Evolutionary conservation across 108 stramenopile genomes (phyloP).

Genomic region (Stephanodiscus minutulus): DNA sequence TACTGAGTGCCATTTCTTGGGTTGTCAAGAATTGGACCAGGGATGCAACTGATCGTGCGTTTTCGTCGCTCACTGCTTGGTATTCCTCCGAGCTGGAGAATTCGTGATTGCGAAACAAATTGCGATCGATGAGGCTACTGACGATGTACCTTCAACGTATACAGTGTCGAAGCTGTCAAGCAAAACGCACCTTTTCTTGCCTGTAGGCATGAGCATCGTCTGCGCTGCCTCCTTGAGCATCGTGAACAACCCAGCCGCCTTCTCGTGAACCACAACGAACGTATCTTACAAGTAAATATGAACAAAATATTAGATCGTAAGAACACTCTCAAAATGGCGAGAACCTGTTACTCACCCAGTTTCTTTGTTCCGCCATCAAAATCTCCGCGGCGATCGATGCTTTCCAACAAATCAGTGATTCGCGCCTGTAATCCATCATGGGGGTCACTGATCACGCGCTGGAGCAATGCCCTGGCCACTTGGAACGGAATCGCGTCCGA

Average conservation of each 20-base stretch:
- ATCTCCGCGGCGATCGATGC: conserved; percentile 78
- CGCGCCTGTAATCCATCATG: conserved; percentile 75
- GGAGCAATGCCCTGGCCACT: conserved; percentile 75
- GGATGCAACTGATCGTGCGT: conserved; percentile 52
- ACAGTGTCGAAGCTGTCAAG: not conserved
- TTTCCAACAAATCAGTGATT: conserved; percentile 78
- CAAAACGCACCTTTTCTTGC: conserved; percentile 29
- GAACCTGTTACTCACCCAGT: conserved; percentile 15
- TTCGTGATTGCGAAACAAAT: not conserved
- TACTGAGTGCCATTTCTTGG: conserved; percentile 77
- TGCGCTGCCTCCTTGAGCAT: conserved; percentile 77
- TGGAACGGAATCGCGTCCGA: conserved; percentile 72
- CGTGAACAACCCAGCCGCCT: conserved; percentile 78
- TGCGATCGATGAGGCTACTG: not conserved
- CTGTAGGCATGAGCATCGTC: conserved; percentile 50
- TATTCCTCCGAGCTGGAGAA: conserved; percentile 26
- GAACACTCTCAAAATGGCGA: no score
- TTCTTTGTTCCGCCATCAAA: conserved; percentile 85
- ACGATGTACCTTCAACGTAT: not conserved
- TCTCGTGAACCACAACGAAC: conserved; percentile 88
- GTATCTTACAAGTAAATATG: conserved; percentile 47
- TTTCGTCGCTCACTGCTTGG: conserved; percentile 57
- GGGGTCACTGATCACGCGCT: conserved; percentile 84
- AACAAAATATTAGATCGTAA: no score
- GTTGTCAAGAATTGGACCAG: conserved; percentile 79